Base-by-base conservation (phyloP, 306 rosid species). In the Malus sylvestris region DNA sequence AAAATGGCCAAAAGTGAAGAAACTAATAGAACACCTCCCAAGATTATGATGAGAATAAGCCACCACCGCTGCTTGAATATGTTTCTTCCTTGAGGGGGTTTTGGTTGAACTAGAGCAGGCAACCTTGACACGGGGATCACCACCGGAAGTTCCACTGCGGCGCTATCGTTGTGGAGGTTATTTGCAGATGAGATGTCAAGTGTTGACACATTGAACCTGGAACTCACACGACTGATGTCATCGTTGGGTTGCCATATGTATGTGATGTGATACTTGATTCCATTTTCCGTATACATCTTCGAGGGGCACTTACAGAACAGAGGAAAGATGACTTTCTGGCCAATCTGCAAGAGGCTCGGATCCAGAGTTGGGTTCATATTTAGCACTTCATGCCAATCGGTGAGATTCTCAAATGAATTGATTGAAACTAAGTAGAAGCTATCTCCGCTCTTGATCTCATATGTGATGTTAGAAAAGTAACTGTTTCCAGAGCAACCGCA, bases 301-400 rank as follows among this genome's bases (percentile, higher is more conserved):
- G 96, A 87, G 52, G 96, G 92, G 79, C 96, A 93, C 59, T 74
- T 84, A 70, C 98, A 90, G 84, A 83, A 82, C 84, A 90, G 82
- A 78, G 96, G 97, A 68, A 90, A 76, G 4, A 76, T 76, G 22
- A 91, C 81, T 82, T 87, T 40, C 73, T 68, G 52, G 20, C 88
- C 89, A 20, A 20, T 8, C 46, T 74, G 76, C 81, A 93, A 74
- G 33, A 49, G 32, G 63, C 0, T 14, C 58, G 94, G 89, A n/a
- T n/a, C 51, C 71, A 87, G 61, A 69, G n/a, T 1, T 0, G 88
- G 98, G 78, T 88, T 89, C 32, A 79, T 60, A 59, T 80, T 81
- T 51, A 5, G 2, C 64, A 81, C 87, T 57, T 8, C 76, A 0
- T 20, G 78, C 88, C 87, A 88, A 51, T 78, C 74, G 11, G 93